Evolutionary conservation across 108 stramenopile species (phyloP), one percentile per base, ranked within the genome.

Genomic region (Discostella stelligeroides): DNA sequence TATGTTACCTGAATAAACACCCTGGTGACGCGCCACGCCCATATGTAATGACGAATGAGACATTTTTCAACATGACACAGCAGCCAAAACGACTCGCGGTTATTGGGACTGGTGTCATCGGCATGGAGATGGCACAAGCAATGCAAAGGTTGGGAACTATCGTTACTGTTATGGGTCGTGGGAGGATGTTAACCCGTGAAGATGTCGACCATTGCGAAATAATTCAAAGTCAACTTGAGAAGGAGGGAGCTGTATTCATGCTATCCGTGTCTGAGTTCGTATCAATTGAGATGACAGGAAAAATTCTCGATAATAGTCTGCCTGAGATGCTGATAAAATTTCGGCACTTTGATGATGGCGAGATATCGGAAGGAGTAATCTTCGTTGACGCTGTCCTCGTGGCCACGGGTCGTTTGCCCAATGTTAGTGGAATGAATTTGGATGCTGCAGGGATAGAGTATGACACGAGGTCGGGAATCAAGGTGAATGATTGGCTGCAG

Each of bases 71-170:
- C 53, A 66, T 95, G 66, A 86, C 88, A 5, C 71, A 68, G 41
- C 85, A 89, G 55, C 96, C 96, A 11, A 75, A 85, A 49, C 67
- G 79, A 25, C 40, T 95, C 84, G 76, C 79, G 23, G 88, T 96
- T 8, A 81, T 95, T 63, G 96, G 96, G 8, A 81, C 90, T 41
- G 96, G 96, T 25, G 93, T 92, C 17, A 92, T 97, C 64, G 96
- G 95, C 14, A 55, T 92, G 68, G 96, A 97, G 69, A 63, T 97
- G 72, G 90, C 96, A 25, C 96, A 97, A 79, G 72, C 91, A 1
- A 81, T 95, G 84, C 82, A 88, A 60, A 82, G 90, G 21, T 78
- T 97, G 10, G 96, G 96, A 9, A 79, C 85, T 9, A 37, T 78
- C 12, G 94, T 95, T 24, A 95, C 89, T 20, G 58, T 90, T 43